phyloP scores from a whole-genome alignment of 208 protist genomes.

The Trypanosoma lewisi region DNA sequence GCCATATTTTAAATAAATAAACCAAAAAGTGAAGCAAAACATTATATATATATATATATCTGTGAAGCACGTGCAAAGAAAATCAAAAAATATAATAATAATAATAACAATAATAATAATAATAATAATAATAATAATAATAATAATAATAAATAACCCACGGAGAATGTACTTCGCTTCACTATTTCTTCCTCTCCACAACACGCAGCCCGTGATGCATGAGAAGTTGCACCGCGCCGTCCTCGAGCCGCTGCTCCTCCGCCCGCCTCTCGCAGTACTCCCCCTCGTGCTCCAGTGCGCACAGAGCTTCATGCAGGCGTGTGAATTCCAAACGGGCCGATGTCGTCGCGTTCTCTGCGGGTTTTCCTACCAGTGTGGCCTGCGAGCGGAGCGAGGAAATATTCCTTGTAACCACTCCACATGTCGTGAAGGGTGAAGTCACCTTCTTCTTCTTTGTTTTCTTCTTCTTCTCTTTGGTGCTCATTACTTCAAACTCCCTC shows the following conservation, averaged over 20 bases:
- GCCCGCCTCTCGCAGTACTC: constrained; percentile 1
- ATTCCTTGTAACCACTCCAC: constrained; percentile 6
- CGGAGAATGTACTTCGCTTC: background rate
- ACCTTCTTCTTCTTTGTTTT: constrained; percentile 1
- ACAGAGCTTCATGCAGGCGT: constrained; percentile 32
- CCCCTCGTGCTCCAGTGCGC: constrained; percentile 10
- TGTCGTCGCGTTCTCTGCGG: constrained; percentile 50
- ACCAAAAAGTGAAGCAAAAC: no score
- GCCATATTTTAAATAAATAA: no score
- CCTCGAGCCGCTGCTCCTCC: background rate
- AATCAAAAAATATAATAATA: no score
- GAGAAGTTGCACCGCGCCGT: background rate
- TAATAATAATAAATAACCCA: no score
- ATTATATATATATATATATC: no score
- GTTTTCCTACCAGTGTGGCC: constrained; percentile 50
- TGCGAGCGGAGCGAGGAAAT: constrained; percentile 20
- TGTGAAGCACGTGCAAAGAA: no score
- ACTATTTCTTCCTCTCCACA: constrained; percentile 10
- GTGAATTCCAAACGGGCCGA: constrained; percentile 53
- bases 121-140: no score
- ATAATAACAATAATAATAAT: no score
- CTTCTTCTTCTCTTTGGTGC: background rate
- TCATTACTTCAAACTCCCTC: background rate
- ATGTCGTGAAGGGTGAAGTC: background rate
- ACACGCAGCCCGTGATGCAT: constrained; percentile 4